Percentiles rank a stretch among this genome's conserved stretches.
Conservation (phyloP, 495 filamentous ascomycete genomes). For the Penicillium salamii region DNA sequence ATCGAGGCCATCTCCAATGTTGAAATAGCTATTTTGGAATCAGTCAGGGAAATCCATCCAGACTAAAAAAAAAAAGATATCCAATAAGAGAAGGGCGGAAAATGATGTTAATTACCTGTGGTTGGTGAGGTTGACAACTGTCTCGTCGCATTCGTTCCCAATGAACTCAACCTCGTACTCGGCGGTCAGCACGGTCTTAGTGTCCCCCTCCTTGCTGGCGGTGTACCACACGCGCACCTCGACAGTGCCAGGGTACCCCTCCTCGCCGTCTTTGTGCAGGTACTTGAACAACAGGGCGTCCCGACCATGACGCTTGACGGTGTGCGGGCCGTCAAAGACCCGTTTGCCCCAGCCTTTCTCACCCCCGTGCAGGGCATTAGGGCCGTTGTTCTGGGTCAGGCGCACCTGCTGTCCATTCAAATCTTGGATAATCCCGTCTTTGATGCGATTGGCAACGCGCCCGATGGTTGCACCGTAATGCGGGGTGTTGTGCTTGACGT, state of each 20-base stretch:
- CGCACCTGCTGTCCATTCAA: conserved; percentile 71
- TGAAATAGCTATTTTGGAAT: conserved; percentile 98
- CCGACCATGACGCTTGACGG: conserved; percentile 63
- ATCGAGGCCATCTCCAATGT: conserved; percentile 62
- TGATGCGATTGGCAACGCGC: conserved; percentile 84
- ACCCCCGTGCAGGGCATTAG: conserved; percentile 83
- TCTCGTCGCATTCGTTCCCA: conserved; percentile 74
- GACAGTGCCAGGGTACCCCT: conserved; percentile 83
- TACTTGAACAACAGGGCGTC: conserved; percentile 77
- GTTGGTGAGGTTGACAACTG: conserved; percentile 87
- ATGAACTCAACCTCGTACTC: conserved; percentile 89
- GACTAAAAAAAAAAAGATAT: no score
- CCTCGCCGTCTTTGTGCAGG: conserved; percentile 70
- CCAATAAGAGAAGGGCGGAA: no score
- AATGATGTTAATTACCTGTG: no score
- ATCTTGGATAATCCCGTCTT: conserved; percentile 62
- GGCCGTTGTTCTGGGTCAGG: conserved; percentile 70
- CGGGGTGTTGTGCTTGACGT: conserved; percentile 68
- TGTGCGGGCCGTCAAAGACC: conserved; percentile 72
- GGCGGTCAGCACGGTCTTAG: conserved; percentile 66
- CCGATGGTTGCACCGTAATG: conserved; percentile 94
- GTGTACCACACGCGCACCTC: conserved; percentile 77
- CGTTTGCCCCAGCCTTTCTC: conserved; percentile 79
- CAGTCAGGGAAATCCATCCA: no score
- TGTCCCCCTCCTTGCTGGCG: conserved; percentile 58